A percentile compares a stretch with the other conserved stretches of the same genome.
Evolutionary conservation across 768 basidiomycete species (phyloP).

Genomic region (Strobilomyces dryophilus): DNA sequence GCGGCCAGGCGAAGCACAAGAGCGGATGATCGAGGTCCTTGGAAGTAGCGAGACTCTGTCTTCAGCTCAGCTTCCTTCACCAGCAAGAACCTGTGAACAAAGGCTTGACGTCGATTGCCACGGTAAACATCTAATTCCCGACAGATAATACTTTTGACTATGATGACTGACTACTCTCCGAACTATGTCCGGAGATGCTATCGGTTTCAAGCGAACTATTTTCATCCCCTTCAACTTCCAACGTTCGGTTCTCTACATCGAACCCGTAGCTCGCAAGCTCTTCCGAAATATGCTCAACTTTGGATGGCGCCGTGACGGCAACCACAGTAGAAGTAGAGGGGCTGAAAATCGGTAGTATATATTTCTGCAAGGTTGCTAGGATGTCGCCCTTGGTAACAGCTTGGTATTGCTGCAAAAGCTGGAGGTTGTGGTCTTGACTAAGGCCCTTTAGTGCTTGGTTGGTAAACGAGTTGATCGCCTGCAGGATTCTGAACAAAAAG

Average conservation of each 20-base stretch:
- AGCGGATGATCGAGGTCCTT: constrained; percentile 61
- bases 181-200: constrained; percentile 32
- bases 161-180: constrained; percentile 14
- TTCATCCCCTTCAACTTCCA: constrained; percentile 58
- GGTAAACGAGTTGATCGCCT: constrained; percentile 81
- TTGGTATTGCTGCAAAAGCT: constrained; percentile 77
- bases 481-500: constrained; percentile 5
- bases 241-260: constrained; percentile 64
- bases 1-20: constrained; percentile 69
- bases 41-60: constrained; percentile 16
- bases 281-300: constrained; percentile 64
- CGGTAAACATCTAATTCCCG: background rate
- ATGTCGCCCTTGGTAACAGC: constrained; percentile 78
- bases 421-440: constrained; percentile 65
- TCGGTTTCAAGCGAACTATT: constrained; percentile 33
- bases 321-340: constrained; percentile 72
- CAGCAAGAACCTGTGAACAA: background rate
- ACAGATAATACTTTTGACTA: background rate
- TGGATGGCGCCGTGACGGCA: constrained; percentile 79
- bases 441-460: constrained; percentile 92
- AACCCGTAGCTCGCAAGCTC: constrained; percentile 70
- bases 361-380: constrained; percentile 57
- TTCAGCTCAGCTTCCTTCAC: background rate
- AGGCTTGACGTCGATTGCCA: background rate
- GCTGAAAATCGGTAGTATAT: constrained; percentile 85